Evolutionary conservation across 345 rosid genomes (phyloP).

Genomic region (Ceriops decandra): DNA sequence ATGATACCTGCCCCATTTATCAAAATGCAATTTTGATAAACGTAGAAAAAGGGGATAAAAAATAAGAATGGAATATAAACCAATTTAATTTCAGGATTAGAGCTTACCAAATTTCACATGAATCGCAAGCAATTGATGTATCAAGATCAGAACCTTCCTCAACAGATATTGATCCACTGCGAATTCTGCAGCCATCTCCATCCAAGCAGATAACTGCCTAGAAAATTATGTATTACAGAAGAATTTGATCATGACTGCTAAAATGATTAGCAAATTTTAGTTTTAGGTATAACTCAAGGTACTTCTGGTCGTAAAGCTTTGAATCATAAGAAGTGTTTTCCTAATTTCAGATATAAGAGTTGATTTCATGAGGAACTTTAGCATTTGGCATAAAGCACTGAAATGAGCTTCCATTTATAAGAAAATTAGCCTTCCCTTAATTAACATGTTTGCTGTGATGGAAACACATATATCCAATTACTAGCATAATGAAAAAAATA

Average conservation of each 20-base stretch:
- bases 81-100: not conserved
- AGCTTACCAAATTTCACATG: constrained; percentile 86
- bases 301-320: not conserved
- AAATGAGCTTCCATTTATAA: not conserved
- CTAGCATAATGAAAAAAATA: constrained; percentile 7
- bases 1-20: constrained; percentile 71
- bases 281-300: not conserved
- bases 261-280: constrained; percentile 4
- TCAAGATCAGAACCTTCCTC: constrained; percentile 68
- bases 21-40: not conserved
- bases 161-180: constrained; percentile 42
- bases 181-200: constrained; percentile 88
- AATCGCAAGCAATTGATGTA: constrained; percentile 98
- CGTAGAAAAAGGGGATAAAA: constrained; percentile 18
- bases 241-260: constrained; percentile 23
- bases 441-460: not conserved
- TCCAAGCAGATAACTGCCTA: constrained; percentile 99
- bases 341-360: constrained; percentile 2
- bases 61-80: not conserved
- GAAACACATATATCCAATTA: not conserved
- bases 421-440: constrained; percentile 1
- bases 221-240: constrained; percentile 36
- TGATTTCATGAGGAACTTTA: not conserved
- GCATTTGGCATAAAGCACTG: not conserved
- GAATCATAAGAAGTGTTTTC: constrained; percentile 6